Conservation (phyloP, 169 alveolate genomes). For the Hammondia hammondi region DNA sequence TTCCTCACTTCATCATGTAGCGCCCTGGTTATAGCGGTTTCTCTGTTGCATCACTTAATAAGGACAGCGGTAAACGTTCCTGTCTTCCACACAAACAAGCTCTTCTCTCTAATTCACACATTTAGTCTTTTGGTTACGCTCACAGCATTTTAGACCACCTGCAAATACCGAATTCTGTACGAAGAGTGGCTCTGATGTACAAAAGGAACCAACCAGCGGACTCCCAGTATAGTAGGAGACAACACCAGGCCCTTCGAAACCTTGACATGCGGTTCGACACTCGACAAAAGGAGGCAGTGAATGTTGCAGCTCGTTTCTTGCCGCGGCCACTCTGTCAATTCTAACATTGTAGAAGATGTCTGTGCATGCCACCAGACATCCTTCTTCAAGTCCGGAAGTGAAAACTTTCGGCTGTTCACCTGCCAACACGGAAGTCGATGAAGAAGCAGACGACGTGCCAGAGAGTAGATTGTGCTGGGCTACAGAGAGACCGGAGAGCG, state of each 20-base stretch:
- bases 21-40: no score
- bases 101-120: no score
- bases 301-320: neutral
- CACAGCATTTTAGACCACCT: no score
- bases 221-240: neutral
- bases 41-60: no score
- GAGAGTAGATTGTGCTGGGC: constrained; percentile 35
- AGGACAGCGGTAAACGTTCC: no score
- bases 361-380: neutral
- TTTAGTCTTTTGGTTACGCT: no score
- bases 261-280: neutral
- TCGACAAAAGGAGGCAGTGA: constrained; percentile 15
- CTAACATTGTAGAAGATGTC: constrained; percentile 34
- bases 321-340: neutral
- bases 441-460: neutral
- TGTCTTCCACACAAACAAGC: no score
- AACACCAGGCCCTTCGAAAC: constrained; percentile 24
- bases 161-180: no score
- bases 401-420: neutral
- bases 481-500: constrained; percentile 86
- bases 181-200: no score
- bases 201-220: no score
- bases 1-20: no score
- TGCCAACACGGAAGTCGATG: neutral
- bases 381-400: neutral